A percentile compares a stretch with the other conserved stretches of the same genome.
Conservation (phyloP, 306 rosid species). For the Trichosanthes truncata region DNA sequence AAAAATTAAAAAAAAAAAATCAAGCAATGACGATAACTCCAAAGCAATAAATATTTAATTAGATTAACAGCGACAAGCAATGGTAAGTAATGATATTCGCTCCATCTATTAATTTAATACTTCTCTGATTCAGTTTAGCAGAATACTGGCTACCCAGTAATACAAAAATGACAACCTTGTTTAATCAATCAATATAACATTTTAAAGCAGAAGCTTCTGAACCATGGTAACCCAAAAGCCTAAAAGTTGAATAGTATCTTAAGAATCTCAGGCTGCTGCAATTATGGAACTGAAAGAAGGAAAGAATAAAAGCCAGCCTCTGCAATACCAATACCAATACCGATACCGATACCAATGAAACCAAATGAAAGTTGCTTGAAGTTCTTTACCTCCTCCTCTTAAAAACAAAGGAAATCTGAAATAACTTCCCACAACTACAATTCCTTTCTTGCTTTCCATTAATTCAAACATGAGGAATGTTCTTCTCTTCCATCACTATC, state of each 20-base stretch:
- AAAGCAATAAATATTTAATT: not conserved
- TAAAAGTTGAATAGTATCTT: not conserved
- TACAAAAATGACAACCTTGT: not conserved
- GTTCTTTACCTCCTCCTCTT: not conserved
- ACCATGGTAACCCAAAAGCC: not conserved
- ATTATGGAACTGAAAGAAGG: not conserved
- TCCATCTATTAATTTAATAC: no score
- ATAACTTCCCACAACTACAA: constrained; percentile 14
- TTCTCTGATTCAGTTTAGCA: not conserved
- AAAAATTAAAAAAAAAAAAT: no score
- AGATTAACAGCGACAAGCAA: not conserved
- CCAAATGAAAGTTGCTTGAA: not conserved
- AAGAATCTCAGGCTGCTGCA: not conserved
- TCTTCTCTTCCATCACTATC: constrained; percentile 18
- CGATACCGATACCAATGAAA: not conserved
- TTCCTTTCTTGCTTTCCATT: constrained; percentile 54
- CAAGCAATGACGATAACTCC: not conserved
- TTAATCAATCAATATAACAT: not conserved
- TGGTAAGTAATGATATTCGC: no score
- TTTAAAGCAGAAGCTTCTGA: not conserved
- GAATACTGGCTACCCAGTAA: not conserved
- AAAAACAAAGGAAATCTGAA: not conserved
- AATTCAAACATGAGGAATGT: constrained; percentile 22
- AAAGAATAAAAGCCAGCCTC: constrained; percentile 1
- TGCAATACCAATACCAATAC: not conserved